Evolutionary conservation across 768 basidiomycete genomes (phyloP).

Genomic region (Termitomyces sp.): DNA sequence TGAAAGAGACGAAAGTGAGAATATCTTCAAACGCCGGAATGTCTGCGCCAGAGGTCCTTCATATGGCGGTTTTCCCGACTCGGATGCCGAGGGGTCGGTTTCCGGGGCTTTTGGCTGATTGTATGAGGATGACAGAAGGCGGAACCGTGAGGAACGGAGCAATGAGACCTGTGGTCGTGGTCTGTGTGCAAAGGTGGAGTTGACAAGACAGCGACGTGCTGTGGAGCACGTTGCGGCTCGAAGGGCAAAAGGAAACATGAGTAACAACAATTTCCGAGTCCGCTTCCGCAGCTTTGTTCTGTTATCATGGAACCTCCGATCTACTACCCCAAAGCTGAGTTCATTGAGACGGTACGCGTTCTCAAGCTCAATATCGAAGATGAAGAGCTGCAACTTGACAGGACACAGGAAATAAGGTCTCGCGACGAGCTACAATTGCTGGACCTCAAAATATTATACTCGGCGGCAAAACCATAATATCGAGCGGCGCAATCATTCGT

Average conservation of each 20-base stretch:
- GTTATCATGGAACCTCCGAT: conserved; percentile 64
- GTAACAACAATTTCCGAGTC: background rate
- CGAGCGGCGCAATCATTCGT: conserved; percentile 83
- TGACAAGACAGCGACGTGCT: conserved; percentile 1
- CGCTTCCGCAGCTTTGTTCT: background rate
- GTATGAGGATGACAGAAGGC: conserved; percentile 7
- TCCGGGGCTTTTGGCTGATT: conserved; percentile 5
- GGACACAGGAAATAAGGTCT: conserved; percentile 97
- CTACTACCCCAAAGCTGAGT: conserved; percentile 77
- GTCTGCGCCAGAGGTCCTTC: conserved; percentile 66
- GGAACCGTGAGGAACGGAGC: background rate
- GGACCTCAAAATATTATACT: conserved; percentile 97
- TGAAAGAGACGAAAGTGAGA: conserved; percentile 74
- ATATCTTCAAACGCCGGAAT: conserved; percentile 74
- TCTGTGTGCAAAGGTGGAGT: background rate
- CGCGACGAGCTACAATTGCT: conserved; percentile 82
- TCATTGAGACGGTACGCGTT: conserved; percentile 74
- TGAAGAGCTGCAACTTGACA: conserved; percentile 22
- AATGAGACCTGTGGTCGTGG: background rate
- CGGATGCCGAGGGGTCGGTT: background rate
- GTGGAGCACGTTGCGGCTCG: conserved; percentile 6
- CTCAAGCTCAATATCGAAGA: background rate
- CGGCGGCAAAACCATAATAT: conserved; percentile 95
- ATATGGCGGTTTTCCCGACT: conserved; percentile 39
- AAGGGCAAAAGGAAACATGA: conserved; percentile 11